A percentile compares a stretch with the other conserved stretches of the same genome.
phyloP scores from a whole-genome alignment of 768 basidiomycete species.

The Lactifluus volemus region DNA sequence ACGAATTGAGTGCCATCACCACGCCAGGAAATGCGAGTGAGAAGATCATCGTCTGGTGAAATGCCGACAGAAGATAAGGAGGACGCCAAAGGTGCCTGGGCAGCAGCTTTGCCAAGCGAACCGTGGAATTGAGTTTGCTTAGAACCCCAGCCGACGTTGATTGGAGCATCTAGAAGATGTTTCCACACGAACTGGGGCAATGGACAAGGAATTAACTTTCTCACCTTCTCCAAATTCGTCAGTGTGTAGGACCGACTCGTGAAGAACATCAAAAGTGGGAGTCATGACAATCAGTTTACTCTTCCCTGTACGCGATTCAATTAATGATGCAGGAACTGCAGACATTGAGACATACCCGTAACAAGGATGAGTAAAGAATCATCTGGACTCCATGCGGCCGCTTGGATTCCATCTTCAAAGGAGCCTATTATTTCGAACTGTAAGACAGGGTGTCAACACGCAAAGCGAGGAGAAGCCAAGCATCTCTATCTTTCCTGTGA shows the following conservation, averaged over 20 bases:
- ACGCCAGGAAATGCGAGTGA: constrained; percentile 82
- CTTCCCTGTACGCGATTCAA: constrained; percentile 38
- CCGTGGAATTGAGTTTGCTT: constrained; percentile 98
- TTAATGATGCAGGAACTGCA: neutral
- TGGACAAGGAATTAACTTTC: neutral
- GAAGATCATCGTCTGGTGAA: constrained; percentile 62
- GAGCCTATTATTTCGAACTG: constrained; percentile 80
- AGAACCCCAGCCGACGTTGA: constrained; percentile 97
- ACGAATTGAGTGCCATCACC: constrained; percentile 89
- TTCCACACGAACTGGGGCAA: neutral
- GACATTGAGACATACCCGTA: constrained; percentile 45
- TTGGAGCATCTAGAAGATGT: constrained; percentile 57
- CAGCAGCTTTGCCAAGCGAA: constrained; percentile 81
- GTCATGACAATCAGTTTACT: constrained; percentile 85
- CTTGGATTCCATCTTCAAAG: constrained; percentile 74
- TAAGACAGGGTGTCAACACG: neutral
- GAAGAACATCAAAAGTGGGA: constrained; percentile 77
- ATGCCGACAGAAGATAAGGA: constrained; percentile 34
- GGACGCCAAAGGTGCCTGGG: constrained; percentile 37
- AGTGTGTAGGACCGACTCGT: constrained; percentile 64
- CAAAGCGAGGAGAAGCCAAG: constrained; percentile 29
- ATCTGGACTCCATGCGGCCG: constrained; percentile 88
- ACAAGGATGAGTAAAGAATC: constrained; percentile 76
- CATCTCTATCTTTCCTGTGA: constrained; percentile 30
- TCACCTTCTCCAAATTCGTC: constrained; percentile 81